Base-by-base conservation (phyloP, 73 alveolate genomes). In the Symbiodinium natans region DNA sequence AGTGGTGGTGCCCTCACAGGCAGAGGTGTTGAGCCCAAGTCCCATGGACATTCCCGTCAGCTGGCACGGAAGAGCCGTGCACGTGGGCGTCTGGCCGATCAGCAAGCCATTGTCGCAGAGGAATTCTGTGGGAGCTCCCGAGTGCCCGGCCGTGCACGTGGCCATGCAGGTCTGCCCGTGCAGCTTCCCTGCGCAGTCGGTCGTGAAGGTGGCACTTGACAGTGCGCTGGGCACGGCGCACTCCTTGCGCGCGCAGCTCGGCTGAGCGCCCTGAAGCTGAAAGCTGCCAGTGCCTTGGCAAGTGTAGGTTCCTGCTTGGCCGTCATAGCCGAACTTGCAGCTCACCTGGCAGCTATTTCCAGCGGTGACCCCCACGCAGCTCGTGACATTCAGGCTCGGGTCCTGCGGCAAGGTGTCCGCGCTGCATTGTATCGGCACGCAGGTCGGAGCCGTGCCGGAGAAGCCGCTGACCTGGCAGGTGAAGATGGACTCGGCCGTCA, bases 81-180 rank as follows among this genome's bases (percentile, higher is more conserved):
- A 83, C 42, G n/a, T 83, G 74, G 92, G 92, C 40, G 23, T 17
- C 68, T 40, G 41, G 41, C 92, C 92, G n/a, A 41, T 23, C 29
- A 83, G 41, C 68, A 40, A 41, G 25, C 92, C 92, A 41, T 83
- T 83, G 41, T 83, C 92, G 92, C 92, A 83, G 41, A 83, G 73
- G 41, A 41, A 29, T 36, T 83, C 41, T 5, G 73, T 46, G 34
- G 92, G 92, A 27, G 92, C 34, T 8, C 92, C 92, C 36, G 41
- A 25, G 59, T 41, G 41, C 42, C 92, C 92, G 41, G 73, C 73
- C 40, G 41, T 41, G 73, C 92, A 83, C 8, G 59, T 0, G 33
- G 92, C 92, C 92, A 83, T 27, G 59, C 92, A 83, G 27, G 42
- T 42, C 73, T 83, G 92, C 40, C 92, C 92, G 29, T 83, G 92